These are phyloP conservation scores for Elsinoe fawcettii DNA, from an alignment of 2,329 filamentous ascomycete genomes.

Conservation along the genomic window DNA sequence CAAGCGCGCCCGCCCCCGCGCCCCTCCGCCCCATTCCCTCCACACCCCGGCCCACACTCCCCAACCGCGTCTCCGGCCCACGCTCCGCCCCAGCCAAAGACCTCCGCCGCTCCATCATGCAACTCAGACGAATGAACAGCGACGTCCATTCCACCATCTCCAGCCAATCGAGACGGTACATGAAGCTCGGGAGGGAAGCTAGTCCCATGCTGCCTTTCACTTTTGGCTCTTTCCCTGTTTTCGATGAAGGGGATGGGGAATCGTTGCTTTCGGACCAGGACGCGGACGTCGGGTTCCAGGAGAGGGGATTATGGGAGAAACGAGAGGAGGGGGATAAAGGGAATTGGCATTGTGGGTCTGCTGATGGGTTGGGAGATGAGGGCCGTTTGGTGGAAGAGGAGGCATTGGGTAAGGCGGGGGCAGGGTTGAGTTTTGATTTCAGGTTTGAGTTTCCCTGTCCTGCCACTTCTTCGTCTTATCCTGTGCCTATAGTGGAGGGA, in stretches of 20 bases:
- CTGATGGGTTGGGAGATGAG: neutral
- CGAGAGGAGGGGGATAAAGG: slow-evolving; percentile 17
- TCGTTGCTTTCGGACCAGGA: slow-evolving; percentile 22
- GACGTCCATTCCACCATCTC: slow-evolving; percentile 25
- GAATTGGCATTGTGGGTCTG: slow-evolving; percentile 19
- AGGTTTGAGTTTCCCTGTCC: slow-evolving; percentile 1
- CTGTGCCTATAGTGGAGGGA: neutral
- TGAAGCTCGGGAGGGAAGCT: slow-evolving; percentile 35
- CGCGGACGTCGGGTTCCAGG: slow-evolving; percentile 19
- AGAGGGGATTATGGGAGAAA: neutral
- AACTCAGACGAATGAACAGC: slow-evolving; percentile 38
- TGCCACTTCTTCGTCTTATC: neutral
- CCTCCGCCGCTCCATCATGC: slow-evolving; percentile 33
- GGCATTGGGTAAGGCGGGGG: neutral
- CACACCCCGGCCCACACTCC: neutral
- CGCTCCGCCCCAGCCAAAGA: slow-evolving; percentile 31
- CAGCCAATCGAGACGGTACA: slow-evolving; percentile 31
- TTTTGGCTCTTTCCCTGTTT: neutral
- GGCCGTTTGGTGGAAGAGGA: neutral
- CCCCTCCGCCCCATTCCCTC: neutral
- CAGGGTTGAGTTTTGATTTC: neutral
- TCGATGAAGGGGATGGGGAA: slow-evolving; percentile 19
- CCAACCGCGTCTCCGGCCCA: slow-evolving; percentile 22
- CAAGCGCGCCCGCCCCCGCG: neutral
- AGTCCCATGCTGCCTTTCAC: slow-evolving; percentile 28